A percentile compares a stretch with the other conserved stretches of the same genome.
These are phyloP conservation scores for Mucor mucedo DNA, from an alignment of 371 early-diverging fungal genomes.

Conservation along the genomic window DNA sequence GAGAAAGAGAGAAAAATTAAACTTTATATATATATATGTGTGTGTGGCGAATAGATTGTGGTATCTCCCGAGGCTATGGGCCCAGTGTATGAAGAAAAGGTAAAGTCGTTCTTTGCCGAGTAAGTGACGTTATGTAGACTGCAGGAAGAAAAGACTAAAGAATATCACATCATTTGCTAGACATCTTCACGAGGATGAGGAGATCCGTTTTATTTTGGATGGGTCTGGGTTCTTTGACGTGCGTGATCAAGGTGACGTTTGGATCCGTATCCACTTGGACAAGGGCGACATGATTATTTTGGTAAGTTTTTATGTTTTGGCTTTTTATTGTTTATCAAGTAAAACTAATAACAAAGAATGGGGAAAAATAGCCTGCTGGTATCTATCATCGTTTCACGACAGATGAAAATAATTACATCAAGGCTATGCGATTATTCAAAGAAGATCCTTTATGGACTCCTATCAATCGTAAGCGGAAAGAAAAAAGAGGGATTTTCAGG, in stretches of 20 bases:
- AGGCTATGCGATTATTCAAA: constrained; percentile 92
- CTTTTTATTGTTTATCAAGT: no score
- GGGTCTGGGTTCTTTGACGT: constrained; percentile 94
- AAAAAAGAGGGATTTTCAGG: neutral
- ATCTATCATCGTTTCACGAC: constrained; percentile 96
- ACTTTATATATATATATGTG: no score
- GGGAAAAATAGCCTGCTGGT: constrained; percentile 88
- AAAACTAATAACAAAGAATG: no score
- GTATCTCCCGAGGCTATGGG: constrained; percentile 81
- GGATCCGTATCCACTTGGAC: constrained; percentile 87
- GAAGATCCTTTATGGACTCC: constrained; percentile 96
- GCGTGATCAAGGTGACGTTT: constrained; percentile 76
- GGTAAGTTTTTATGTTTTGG: constrained; percentile 43
- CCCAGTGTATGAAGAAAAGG: constrained; percentile 85
- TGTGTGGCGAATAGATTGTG: constrained; percentile 30
- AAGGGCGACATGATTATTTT: constrained; percentile 88
- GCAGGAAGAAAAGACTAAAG: no score
- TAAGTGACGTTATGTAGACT: constrained; percentile 33
- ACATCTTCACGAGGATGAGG: constrained; percentile 97
- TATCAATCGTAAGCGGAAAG: constrained; percentile 73
- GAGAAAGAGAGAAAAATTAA: neutral
- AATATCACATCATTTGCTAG: constrained; percentile 25
- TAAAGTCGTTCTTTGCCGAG: constrained; percentile 93
- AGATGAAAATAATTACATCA: constrained; percentile 84
- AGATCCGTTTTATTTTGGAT: constrained; percentile 90